These are phyloP conservation scores for Ustilago lituana DNA, from an alignment of 1,284 basidiomycete species.

Conservation along the genomic window DNA sequence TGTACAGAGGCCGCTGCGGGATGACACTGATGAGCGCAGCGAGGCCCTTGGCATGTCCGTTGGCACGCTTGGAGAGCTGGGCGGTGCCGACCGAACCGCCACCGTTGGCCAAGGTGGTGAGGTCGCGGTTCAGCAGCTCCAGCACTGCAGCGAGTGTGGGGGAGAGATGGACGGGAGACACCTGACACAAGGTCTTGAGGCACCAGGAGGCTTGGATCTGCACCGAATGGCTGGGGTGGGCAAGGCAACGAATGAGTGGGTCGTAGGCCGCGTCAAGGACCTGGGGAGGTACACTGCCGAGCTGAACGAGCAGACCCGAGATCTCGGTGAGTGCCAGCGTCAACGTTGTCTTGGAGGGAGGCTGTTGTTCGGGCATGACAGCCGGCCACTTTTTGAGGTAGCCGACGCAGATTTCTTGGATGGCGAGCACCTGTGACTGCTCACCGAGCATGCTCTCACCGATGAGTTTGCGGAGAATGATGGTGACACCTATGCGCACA, in stretches of 20 bases:
- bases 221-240: slow-evolving; percentile 86
- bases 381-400: slow-evolving; percentile 92
- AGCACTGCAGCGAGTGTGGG: slow-evolving; percentile 79
- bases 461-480: slow-evolving; percentile 84
- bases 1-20: slow-evolving; percentile 86
- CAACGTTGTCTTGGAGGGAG: slow-evolving; percentile 78
- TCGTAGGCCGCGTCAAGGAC: slow-evolving; percentile 89
- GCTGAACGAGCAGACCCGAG: slow-evolving; percentile 82
- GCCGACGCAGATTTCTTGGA: slow-evolving; percentile 81
- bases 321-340: slow-evolving; percentile 83
- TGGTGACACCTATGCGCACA: slow-evolving; percentile 78
- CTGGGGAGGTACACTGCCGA: slow-evolving; percentile 88
- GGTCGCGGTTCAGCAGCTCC: slow-evolving; percentile 83
- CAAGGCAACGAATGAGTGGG: slow-evolving; percentile 82
- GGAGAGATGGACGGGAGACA: slow-evolving; percentile 84
- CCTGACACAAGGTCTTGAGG: slow-evolving; percentile 86
- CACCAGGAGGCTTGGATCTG: slow-evolving; percentile 87
- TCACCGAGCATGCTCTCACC: slow-evolving; percentile 83
- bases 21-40: slow-evolving; percentile 86
- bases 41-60: slow-evolving; percentile 89
- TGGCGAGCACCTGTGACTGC: slow-evolving; percentile 90
- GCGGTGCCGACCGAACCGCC: slow-evolving; percentile 69
- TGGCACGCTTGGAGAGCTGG: slow-evolving; percentile 78
- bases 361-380: slow-evolving; percentile 83
- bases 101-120: slow-evolving; percentile 69